Evolutionary conservation across 352 stramenopile genomes (phyloP).

Genomic region (Pythium sp.): DNA sequence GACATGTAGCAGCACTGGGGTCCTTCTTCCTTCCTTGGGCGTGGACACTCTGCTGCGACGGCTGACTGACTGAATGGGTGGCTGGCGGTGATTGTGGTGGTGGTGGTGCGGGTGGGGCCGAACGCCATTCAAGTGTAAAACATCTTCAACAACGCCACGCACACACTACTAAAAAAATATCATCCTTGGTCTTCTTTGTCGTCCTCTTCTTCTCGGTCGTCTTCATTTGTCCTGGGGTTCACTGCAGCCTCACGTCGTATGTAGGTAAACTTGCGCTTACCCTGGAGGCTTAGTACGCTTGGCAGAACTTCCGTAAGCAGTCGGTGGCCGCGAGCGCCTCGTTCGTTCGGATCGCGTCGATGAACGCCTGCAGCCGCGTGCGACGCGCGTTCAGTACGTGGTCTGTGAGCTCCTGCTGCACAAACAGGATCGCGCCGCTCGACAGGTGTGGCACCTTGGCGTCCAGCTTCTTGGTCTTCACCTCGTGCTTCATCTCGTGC

Average conservation of each 20-base stretch:
- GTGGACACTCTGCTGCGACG: background rate
- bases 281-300: conserved; percentile 42
- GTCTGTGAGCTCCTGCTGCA: conserved; percentile 60
- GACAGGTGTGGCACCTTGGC: conserved; percentile 64
- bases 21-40: background rate
- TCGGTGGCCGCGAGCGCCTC: conserved; percentile 40
- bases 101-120: background rate
- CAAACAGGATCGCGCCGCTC: conserved; percentile 62
- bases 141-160: conserved; percentile 4
- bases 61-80: background rate
- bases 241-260: background rate
- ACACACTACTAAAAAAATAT: conserved; percentile 4
- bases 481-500: conserved; percentile 60
- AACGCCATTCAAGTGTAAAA: conserved; percentile 1
- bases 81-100: background rate
- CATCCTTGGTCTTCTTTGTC: background rate
- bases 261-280: background rate
- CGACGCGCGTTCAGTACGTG: conserved; percentile 68
- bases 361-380: conserved; percentile 54
- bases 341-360: conserved; percentile 47
- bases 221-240: background rate
- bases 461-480: conserved; percentile 51
- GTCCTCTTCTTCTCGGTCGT: background rate
- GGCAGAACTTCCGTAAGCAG: conserved; percentile 73
- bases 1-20: background rate